Evolutionary conservation across 257 asterid genomes (phyloP), one percentile per base, ranked within the genome.

Genomic region (Solanum pinnatisectum): DNA sequence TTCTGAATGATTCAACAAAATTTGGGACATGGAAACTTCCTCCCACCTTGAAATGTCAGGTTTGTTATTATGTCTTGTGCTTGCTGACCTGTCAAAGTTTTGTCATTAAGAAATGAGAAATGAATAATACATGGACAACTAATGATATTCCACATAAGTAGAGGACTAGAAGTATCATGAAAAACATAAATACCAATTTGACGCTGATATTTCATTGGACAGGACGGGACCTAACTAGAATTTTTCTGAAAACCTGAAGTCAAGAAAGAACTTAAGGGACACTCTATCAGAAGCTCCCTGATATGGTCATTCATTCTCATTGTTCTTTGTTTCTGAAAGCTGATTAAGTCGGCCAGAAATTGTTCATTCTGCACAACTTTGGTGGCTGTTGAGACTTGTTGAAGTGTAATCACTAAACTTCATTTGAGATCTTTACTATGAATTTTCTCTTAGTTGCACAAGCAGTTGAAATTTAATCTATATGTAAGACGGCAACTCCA

Each of bases 21-120:
- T 88, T 89, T 44, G 78, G 87, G 87, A 89, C 87, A 68, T 92
- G 91, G 86, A 91, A 88, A 84, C 71, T 94, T 74, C 95, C 98
- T 56, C 87, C 93, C 77, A 91, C 92, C 84, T 91, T 94, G 92
- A 92, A 89, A 88, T 92, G 84, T 90, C 98, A 94, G 98, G 98
- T 96, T 86, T 22, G 87, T 88, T 89, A 46, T 32, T 44, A 16
- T 46, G 42, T 30, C 30, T 52, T 49, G 42, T 82, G 25, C 85
- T 89, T 85, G 16, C 85, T 44, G 8, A 79, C 27, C 85, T 79
- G 86, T 83, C 33, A 65, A 46, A 72, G 46, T 87, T 56, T 7
- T 87, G 59, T 68, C 79, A 59, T 46, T 74, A 33, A 15, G 40
- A 82, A 81, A 82, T 18, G 68, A 82, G 42, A 49, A 49, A 30